Base-by-base conservation (phyloP, 2,329 filamentous ascomycete genomes). In the Verticillium isaacii region DNA sequence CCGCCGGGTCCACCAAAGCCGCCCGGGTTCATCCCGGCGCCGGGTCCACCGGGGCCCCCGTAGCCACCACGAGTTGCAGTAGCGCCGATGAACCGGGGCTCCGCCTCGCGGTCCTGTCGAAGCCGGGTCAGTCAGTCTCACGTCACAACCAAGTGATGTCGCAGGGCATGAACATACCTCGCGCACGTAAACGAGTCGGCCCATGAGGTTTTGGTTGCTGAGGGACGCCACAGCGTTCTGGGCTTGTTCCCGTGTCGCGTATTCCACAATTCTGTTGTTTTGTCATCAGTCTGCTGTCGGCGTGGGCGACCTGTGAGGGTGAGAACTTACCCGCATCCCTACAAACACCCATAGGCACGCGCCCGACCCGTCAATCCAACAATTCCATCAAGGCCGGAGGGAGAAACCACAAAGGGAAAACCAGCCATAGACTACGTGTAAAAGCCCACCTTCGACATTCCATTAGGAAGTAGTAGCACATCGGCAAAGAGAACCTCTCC, bases 391-490 rank as follows among this genome's bases (percentile, higher is more conserved):
- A 90, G 74, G 73, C 74, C 78, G 77, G 79, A 82, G 78, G 72
- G 74, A 78, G 81, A 81, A 80, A 84, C 73, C 70, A 89, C 87
- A 90, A 80, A 90, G 85, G 61, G 87, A 84, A 87, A 87, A 86
- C 91, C 91, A 91, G 87, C 89, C 90, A 89, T 80, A 86, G 86
- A 87, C 90, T 90, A 93, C 85, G 83, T 88, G 84, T 91, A 90
- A 85, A 89, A 88, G 93, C 92, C 92, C 93, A 98, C 94, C 94
- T 99, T 99, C 92, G 94, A 98, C 95, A 99, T 99, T 93, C 95
- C 95, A 87, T 99, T 99, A 75, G 95, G 95, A 89, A 99, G 93
- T 80, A 97, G 86, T 81, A 99, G 89, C 76, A 99, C 95, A 86
- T 99, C 95, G 84, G 95, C 95, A 83, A 97, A 99, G 83, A 98